phyloP scores from a whole-genome alignment of 2,329 filamentous ascomycete genomes.

The Cordyceps cicadae region DNA sequence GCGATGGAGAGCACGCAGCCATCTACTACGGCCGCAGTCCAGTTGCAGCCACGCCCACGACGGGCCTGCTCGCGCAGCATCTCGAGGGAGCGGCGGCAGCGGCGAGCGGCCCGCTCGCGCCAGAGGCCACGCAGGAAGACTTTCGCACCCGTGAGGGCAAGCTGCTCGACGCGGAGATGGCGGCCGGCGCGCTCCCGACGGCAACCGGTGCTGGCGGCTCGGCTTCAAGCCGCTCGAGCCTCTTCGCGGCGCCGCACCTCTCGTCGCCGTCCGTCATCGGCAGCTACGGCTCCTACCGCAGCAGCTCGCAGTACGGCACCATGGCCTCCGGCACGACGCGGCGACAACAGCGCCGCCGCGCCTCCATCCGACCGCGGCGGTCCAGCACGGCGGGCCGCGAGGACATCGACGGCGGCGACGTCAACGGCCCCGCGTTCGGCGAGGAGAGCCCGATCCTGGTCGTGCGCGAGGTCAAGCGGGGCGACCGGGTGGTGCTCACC shows the following conservation, averaged over 20 bases:
- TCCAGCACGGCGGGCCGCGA: constrained; percentile 29
- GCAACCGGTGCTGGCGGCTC: neutral
- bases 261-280: constrained; percentile 62
- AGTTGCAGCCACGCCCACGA: constrained; percentile 26
- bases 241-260: constrained; percentile 54
- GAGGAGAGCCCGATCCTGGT: constrained; percentile 72
- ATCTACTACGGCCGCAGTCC: constrained; percentile 35
- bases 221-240: constrained; percentile 27
- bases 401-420: neutral
- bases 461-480: constrained; percentile 72
- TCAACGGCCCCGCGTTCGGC: constrained; percentile 35
- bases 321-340: constrained; percentile 29
- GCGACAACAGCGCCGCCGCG: constrained; percentile 28
- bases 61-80: constrained; percentile 45
- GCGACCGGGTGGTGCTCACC: constrained; percentile 74
- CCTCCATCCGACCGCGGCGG: constrained; percentile 31
- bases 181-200: constrained; percentile 16
- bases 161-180: constrained; percentile 35
- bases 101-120: constrained; percentile 16
- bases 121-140: constrained; percentile 16
- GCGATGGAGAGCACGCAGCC: constrained; percentile 19
- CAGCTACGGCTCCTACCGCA: constrained; percentile 54
- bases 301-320: constrained; percentile 43
- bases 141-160: constrained; percentile 42
- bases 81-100: constrained; percentile 30